Conservation (phyloP, 2,329 filamentous ascomycete genomes). For the Fusarium tricinctum region DNA sequence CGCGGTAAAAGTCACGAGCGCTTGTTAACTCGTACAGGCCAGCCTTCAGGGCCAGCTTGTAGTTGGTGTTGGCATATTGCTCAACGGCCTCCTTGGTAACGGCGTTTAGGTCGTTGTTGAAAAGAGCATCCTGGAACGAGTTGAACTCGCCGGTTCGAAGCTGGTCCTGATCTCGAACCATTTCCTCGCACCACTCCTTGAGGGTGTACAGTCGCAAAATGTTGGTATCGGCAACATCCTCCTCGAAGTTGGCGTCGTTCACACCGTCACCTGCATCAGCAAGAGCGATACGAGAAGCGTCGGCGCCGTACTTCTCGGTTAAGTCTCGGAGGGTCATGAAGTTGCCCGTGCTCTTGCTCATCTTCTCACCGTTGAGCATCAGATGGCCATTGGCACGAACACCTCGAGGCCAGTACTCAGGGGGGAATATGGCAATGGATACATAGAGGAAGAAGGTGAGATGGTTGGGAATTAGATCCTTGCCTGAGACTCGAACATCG, state of each 20-base stretch:
- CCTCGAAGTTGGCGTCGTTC: slow-evolving; percentile 96
- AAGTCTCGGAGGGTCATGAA: slow-evolving; percentile 92
- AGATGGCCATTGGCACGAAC: slow-evolving; percentile 94
- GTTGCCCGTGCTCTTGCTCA: slow-evolving; percentile 98
- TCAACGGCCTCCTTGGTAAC: slow-evolving; percentile 82
- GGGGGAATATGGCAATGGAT: slow-evolving; percentile 89
- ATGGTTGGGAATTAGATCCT: slow-evolving; percentile 94
- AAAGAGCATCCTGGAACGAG: slow-evolving; percentile 87
- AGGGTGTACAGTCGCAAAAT: slow-evolving; percentile 86
- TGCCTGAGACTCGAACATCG: slow-evolving; percentile 88
- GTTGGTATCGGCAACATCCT: slow-evolving; percentile 91
- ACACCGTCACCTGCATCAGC: slow-evolving; percentile 96
- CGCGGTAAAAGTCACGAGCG: slow-evolving; percentile 91
- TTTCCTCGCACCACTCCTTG: slow-evolving; percentile 93
- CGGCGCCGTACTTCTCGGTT: slow-evolving; percentile 92
- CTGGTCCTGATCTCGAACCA: slow-evolving; percentile 74
- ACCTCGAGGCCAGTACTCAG: slow-evolving; percentile 88
- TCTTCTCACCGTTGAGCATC: slow-evolving; percentile 96
- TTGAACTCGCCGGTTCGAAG: slow-evolving; percentile 83
- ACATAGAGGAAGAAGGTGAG: slow-evolving; percentile 96
- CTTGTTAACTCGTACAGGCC: slow-evolving; percentile 92
- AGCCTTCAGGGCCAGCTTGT: slow-evolving; percentile 84
- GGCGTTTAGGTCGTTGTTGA: slow-evolving; percentile 92
- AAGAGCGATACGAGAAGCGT: slow-evolving; percentile 90
- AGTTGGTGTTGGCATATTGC: slow-evolving; percentile 84